phyloP scores from a whole-genome alignment of 768 basidiomycete genomes.

The Asterophora parasitica region DNA sequence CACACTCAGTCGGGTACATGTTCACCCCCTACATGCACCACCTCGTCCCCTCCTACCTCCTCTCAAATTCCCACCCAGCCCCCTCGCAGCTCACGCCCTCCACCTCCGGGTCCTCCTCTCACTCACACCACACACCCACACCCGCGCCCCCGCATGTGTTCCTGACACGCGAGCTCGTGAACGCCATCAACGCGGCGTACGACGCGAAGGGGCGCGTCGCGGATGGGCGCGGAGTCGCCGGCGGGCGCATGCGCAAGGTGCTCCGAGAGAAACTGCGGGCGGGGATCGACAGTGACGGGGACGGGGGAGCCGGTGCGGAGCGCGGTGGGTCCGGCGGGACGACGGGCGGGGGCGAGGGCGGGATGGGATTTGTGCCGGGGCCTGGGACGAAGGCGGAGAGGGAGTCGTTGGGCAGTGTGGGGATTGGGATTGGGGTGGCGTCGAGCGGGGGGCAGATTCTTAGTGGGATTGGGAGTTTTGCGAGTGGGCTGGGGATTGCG shows the following conservation, averaged over 20 bases:
- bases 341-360: slow-evolving; percentile 22
- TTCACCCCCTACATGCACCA: slow-evolving; percentile 8
- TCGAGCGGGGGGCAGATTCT: slow-evolving; percentile 31
- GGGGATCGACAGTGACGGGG: slow-evolving; percentile 25
- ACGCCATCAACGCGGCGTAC: slow-evolving; percentile 43
- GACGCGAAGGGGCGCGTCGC: slow-evolving; percentile 39
- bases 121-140: slow-evolving; percentile 15
- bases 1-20: slow-evolving; percentile 2
- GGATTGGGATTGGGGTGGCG: slow-evolving; percentile 17
- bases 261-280: slow-evolving; percentile 49
- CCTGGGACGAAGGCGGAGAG: slow-evolving; percentile 2
- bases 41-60: slow-evolving; percentile 10
- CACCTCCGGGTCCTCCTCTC: slow-evolving; percentile 4
- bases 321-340: slow-evolving; percentile 6
- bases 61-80: slow-evolving; percentile 2
- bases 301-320: slow-evolving; percentile 16
- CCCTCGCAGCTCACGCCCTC: slow-evolving; percentile 4
- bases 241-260: slow-evolving; percentile 35
- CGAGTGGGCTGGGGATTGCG: slow-evolving; percentile 32
- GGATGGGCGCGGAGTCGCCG: slow-evolving; percentile 52
- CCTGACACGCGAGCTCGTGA: slow-evolving; percentile 43
- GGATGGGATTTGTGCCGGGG: slow-evolving; percentile 11
- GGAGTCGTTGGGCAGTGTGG: slow-evolving; percentile 9
- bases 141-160: slow-evolving; percentile 17
- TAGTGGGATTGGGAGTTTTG: slow-evolving; percentile 38